phyloP scores from a whole-genome alignment of 805 yeast species.

The Schwanniomyces pseudopolymorphus region DNA sequence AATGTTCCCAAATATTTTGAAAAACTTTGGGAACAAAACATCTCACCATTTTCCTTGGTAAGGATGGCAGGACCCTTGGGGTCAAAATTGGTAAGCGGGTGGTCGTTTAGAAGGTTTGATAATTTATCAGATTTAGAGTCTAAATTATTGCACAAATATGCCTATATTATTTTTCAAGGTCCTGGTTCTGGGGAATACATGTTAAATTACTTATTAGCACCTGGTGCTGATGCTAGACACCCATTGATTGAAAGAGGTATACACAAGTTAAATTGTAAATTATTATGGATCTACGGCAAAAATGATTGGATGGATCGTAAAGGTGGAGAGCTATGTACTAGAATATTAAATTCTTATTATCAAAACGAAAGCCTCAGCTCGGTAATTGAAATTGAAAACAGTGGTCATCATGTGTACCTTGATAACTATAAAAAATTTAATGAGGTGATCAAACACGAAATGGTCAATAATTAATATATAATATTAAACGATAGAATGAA shows the following conservation, averaged over 20 bases:
- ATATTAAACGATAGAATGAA: background rate
- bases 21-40: conserved; percentile 79
- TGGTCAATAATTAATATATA: conserved; percentile 27
- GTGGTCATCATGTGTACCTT: conserved; percentile 80
- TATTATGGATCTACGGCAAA: conserved; percentile 86
- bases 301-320: conserved; percentile 60
- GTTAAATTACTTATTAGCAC: conserved; percentile 76
- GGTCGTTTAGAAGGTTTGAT: conserved; percentile 84
- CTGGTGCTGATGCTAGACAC: conserved; percentile 86
- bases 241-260: conserved; percentile 60
- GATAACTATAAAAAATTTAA: conserved; percentile 63
- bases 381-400: conserved; percentile 46
- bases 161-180: conserved; percentile 81
- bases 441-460: conserved; percentile 47
- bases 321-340: conserved; percentile 47
- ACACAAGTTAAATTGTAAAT: conserved; percentile 53
- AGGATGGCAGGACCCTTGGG: conserved; percentile 81
- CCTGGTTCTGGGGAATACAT: conserved; percentile 94
- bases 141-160: conserved; percentile 66
- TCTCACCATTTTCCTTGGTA: conserved; percentile 82
- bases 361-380: conserved; percentile 15
- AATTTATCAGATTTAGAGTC: conserved; percentile 47
- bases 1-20: conserved; percentile 75
- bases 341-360: conserved; percentile 24
- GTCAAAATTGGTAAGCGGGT: conserved; percentile 80